Evolutionary conservation across 2,329 filamentous ascomycete species (phyloP).

Genomic region (Trichoderma sp.): DNA sequence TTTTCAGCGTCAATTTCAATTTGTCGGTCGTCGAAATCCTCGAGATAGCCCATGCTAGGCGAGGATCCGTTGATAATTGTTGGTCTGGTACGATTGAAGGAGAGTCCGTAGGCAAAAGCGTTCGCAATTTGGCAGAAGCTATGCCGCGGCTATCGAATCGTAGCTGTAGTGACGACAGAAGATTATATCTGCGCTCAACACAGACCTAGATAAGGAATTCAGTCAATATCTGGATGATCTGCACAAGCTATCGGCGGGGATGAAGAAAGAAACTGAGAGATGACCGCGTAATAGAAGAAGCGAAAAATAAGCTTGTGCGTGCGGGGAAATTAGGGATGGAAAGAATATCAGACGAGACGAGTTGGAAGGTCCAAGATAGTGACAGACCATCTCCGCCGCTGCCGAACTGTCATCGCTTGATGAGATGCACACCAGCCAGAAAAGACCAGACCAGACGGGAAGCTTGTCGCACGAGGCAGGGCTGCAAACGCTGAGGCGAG

Average conservation of each 20-base stretch:
- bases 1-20: constrained; percentile 61
- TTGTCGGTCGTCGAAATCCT: constrained; percentile 70
- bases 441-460: background rate
- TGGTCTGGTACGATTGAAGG: constrained; percentile 9
- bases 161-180: background rate
- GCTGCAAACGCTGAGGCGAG: constrained; percentile 6
- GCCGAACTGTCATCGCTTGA: constrained; percentile 12
- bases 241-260: background rate
- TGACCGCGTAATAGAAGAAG: background rate
- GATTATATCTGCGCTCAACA: constrained; percentile 15
- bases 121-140: constrained; percentile 1
- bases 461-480: constrained; percentile 12
- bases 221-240: background rate
- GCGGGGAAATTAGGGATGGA: background rate
- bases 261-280: background rate
- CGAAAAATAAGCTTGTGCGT: background rate
- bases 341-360: background rate
- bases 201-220: background rate
- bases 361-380: background rate
- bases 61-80: constrained; percentile 38
- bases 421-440: background rate
- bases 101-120: constrained; percentile 6
- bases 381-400: background rate
- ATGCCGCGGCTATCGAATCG: background rate
- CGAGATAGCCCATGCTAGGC: constrained; percentile 69